Evolutionary conservation across 1,284 basidiomycete species (phyloP), one percentile per base, ranked within the genome.

Genomic region (Irpex sp.): DNA sequence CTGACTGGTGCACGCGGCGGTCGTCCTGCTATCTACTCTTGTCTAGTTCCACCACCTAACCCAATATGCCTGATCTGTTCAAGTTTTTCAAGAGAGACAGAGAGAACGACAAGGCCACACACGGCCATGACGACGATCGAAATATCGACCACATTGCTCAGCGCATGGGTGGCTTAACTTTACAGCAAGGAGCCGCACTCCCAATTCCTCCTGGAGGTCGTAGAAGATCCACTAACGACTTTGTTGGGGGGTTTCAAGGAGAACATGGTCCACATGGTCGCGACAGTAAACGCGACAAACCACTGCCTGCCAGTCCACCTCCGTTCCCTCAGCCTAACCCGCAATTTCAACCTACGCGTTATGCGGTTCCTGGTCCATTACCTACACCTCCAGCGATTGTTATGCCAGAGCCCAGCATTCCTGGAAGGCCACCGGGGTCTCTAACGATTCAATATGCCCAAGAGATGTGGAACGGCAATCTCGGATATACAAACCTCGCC

Each of bases 381-480:
- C 66, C 66, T 34, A 47, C 58, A 11, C 65, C 68, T 17, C 66
- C 68, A 5, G 26, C 57, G 13, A 63, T 64, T 21, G 26, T 57
- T 38, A 61, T 63, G 13, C 63, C 58, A 21, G 59, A 37, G 62
- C 64, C 64, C 26, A 66, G 19, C 65, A 69, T 26, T 58, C 67
- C 9, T 61, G 69, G 70, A 68, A 57, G 76, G 75, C 31, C 36
- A 6, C 65, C 66, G 31, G 57, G 67, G 31, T 89, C 87, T 6
- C 73, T 81, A 66, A 88, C 88, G 4, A 85, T 88, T 87, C 82
- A 84, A 64, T 79, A 85, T 68, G 88, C 89, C 5, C 74, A 85
- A 36, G 62, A 47, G 63, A 13, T 55, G 19, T 55, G 54, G 54
- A 9, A 48, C 56, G 34, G 49, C 34, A 17, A 62, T 13, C n/a